Percentiles rank a stretch among this genome's conserved stretches.
These are phyloP conservation scores for Hemerocallis citrina DNA, from an alignment of 106 monocot genomes.

Conservation along the genomic window DNA sequence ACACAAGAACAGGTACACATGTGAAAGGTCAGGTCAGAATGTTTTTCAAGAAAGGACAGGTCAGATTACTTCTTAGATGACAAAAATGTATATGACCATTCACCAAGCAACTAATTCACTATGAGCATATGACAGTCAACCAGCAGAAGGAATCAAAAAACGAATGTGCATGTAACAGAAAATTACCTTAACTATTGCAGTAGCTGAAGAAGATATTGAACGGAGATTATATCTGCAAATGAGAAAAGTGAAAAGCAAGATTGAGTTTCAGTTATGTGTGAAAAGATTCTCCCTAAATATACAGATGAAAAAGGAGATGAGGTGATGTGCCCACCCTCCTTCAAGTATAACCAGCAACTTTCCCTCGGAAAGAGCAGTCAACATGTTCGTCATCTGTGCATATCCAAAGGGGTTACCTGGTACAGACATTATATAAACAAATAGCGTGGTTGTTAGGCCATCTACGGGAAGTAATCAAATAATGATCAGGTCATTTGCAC, in stretches of 20 bases:
- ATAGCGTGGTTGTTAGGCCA: not conserved
- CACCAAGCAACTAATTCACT: not conserved
- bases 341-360: constrained; percentile 86
- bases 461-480: not conserved
- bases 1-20: not conserved
- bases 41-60: not conserved
- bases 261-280: not conserved
- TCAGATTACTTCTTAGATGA: not conserved
- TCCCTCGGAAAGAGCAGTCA: constrained; percentile 52
- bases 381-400: constrained; percentile 85
- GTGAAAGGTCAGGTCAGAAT: not conserved
- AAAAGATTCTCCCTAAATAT: not conserved
- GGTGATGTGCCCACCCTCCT: constrained; percentile 59
- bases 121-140: not conserved
- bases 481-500: no score
- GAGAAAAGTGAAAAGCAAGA: not conserved
- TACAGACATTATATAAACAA: not conserved
- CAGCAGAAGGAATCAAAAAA: constrained; percentile 1
- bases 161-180: not conserved
- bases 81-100: not conserved
- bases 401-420: constrained; percentile 91
- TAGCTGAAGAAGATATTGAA: constrained; percentile 90
- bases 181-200: constrained; percentile 72
- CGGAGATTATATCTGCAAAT: constrained; percentile 77
- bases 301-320: constrained; percentile 4